These are phyloP conservation scores for Paraglomus occultum DNA, from an alignment of 192 early-diverging fungal species.

Conservation along the genomic window DNA sequence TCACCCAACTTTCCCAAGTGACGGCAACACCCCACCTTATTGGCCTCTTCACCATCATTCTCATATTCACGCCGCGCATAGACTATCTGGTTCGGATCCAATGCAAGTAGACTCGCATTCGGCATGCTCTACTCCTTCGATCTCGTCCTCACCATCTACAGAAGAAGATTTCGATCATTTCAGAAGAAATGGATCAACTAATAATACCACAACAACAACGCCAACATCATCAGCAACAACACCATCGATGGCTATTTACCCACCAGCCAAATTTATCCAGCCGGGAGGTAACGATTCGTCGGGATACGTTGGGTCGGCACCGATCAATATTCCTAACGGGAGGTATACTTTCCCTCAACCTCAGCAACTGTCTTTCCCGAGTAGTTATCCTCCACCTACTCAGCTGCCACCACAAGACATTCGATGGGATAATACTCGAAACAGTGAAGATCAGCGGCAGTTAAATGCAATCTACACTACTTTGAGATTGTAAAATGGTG, in stretches of 20 bases:
- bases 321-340: slow-evolving; percentile 27
- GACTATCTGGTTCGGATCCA: neutral
- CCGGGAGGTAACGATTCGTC: neutral
- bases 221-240: neutral
- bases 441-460: slow-evolving; percentile 28
- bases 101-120: slow-evolving; percentile 28
- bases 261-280: slow-evolving; percentile 28
- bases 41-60: neutral
- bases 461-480: slow-evolving; percentile 25
- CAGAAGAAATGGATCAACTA: slow-evolving; percentile 7
- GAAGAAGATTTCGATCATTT: slow-evolving; percentile 24
- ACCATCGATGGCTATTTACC: slow-evolving; percentile 12
- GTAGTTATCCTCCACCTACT: slow-evolving; percentile 24
- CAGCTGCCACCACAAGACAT: slow-evolving; percentile 29
- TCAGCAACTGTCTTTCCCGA: slow-evolving; percentile 16
- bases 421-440: slow-evolving; percentile 21
- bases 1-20: slow-evolving; percentile 1
- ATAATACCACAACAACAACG: neutral
- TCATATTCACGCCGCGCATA: neutral
- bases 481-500: slow-evolving; percentile 18
- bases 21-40: neutral
- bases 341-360: slow-evolving; percentile 20
- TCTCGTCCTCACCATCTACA: slow-evolving; percentile 26
- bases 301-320: slow-evolving; percentile 1
- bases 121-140: slow-evolving; percentile 26